Conservation (phyloP, 345 rosid species). For the Melastoma malabathricum region DNA sequence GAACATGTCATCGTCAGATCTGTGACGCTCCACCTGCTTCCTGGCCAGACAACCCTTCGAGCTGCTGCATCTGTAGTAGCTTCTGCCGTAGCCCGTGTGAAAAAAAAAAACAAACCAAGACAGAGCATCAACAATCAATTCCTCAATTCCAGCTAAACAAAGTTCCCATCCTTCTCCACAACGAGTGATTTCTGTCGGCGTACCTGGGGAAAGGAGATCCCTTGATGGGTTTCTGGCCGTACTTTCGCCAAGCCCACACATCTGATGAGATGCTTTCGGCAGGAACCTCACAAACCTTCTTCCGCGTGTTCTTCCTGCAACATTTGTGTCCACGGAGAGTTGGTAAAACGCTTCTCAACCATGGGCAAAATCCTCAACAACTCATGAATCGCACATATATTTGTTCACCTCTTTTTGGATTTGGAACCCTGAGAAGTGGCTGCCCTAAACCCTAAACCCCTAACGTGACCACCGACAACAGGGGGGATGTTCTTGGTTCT, state of each 20-base stretch:
- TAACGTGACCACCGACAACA: too few relatives aligned
- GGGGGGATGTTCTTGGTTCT: neutral
- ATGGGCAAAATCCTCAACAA: neutral
- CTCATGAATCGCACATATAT: too few relatives aligned
- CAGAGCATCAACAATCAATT: neutral
- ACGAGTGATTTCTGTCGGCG: too few relatives aligned
- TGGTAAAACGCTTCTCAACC: neutral
- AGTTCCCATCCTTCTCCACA: neutral
- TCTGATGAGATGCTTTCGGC: constrained; percentile 81
- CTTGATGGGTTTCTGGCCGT: constrained; percentile 98
- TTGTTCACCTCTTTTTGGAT: constrained; percentile 90
- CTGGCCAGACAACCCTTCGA: constrained; percentile 94
- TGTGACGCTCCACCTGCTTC: constrained; percentile 92
- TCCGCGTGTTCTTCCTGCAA: constrained; percentile 69
- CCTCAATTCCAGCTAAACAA: neutral
- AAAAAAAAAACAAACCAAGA: neutral
- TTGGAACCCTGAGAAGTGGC: too few relatives aligned
- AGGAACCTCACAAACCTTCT: constrained; percentile 84
- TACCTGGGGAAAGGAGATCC: constrained; percentile 99
- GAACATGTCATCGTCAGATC: constrained; percentile 87
- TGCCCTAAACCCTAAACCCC: too few relatives aligned
- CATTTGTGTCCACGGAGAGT: neutral
- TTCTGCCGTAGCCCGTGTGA: constrained; percentile 61
- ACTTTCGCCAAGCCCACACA: constrained; percentile 98
- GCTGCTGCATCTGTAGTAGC: constrained; percentile 90